Conservation (phyloP, 2,329 filamentous ascomycete species). For the Diaporthe amygdali region DNA sequence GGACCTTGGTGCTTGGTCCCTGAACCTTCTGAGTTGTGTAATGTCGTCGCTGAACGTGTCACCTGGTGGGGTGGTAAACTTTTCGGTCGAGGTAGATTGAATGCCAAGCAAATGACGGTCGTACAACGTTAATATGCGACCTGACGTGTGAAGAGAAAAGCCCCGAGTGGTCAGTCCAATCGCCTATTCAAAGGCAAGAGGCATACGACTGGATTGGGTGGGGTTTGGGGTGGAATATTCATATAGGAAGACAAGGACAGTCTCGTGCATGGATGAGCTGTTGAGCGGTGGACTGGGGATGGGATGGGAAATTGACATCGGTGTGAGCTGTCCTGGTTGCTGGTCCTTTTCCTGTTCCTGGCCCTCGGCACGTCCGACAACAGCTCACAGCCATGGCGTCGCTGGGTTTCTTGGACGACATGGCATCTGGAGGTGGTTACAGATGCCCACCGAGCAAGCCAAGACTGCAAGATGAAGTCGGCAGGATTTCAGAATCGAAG, state of each 20-base stretch:
- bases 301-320: background rate
- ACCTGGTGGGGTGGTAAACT: background rate
- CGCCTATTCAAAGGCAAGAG: background rate
- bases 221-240: background rate
- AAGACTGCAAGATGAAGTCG: no score
- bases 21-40: background rate
- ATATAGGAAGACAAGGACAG: background rate
- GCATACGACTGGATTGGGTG: background rate
- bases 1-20: background rate
- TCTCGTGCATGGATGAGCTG: background rate
- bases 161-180: background rate
- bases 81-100: background rate
- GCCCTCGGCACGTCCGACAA: slow-evolving; percentile 1
- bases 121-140: background rate
- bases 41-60: background rate
- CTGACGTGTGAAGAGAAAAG: no score
- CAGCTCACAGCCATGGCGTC: background rate
- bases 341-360: background rate
- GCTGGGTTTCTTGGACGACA: background rate
- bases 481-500: background rate
- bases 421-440: background rate
- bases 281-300: background rate
- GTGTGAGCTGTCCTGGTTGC: background rate
- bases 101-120: background rate
- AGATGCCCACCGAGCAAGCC: no score